Evolutionary conservation across 129 eudicot genomes (phyloP), one percentile per base, ranked within the genome.

Genomic region (Pulicaria dysenterica): DNA sequence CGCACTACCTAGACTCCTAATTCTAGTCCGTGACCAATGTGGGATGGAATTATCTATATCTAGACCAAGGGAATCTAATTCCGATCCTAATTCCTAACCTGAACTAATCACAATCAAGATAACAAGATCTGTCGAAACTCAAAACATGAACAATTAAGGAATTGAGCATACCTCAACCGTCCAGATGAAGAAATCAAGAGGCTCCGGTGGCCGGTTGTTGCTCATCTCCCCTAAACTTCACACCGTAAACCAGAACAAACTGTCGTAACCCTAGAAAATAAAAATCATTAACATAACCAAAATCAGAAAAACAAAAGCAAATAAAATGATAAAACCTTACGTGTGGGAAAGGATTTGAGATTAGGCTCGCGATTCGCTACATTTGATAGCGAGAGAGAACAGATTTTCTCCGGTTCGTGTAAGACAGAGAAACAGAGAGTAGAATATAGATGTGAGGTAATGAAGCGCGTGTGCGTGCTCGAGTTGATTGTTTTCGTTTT

Each of bases 111-210:
- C 48, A 14, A 69, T 15, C 11, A 56, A 51, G 13, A 10, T 15
- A 8, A 49, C 36, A 67, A 31, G 57, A 67, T 49, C 57, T 31
- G 49, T 9, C 4, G 14, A 56, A 8, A 56, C 2, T 24, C 7
- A 31, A 3, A 56, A 24, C 48, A 8, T 14, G 3, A 13, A 13
- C 31, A 24, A 24, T 24, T 24, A 24, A 24, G n/a, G 31, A 67
- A 58, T 3, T 3, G 34, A 50, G 9, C n/a, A 50, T 56, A 88
- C 95, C 95, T 85, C 95, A 43, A 88, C 88, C 3, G 95, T 88
- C 95, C 95, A 88, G 72, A 88, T 88, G 82, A 88, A 88, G 88
- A 88, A 88, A 85, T 88, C 95, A 63, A 88, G 84, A 54, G 95
- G 91, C 78, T 88, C 95, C 58, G 95, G 94, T 49, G 90, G 85